Evolutionary conservation across 2,329 filamentous ascomycete species (phyloP).

Genomic region (Pseudocercospora fijiensis): DNA sequence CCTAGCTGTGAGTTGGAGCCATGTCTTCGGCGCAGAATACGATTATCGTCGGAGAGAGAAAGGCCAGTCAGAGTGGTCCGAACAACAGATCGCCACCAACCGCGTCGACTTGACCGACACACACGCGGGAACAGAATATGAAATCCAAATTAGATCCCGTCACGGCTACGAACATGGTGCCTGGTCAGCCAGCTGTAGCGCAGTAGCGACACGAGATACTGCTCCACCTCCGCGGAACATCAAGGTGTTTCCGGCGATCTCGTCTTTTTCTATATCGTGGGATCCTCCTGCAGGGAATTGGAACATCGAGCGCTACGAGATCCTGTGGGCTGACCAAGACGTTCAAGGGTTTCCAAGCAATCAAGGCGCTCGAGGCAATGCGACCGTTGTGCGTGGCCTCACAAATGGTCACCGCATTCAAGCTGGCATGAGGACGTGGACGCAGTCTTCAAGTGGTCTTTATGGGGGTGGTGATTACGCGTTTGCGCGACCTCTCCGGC

Average conservation of each 20-base stretch:
- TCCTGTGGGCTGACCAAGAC: slow-evolving; percentile 12
- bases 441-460: background rate
- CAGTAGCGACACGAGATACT: slow-evolving; percentile 10
- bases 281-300: background rate
- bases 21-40: slow-evolving; percentile 26
- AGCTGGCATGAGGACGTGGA: slow-evolving; percentile 12
- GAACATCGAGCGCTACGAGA: slow-evolving; percentile 10
- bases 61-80: slow-evolving; percentile 8
- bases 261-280: slow-evolving; percentile 14
- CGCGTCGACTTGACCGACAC: slow-evolving; percentile 18
- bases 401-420: slow-evolving; percentile 7
- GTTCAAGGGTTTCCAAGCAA: slow-evolving; percentile 13
- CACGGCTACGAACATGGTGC: slow-evolving; percentile 17
- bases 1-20: slow-evolving; percentile 18
- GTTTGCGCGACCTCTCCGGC: slow-evolving; percentile 1
- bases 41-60: slow-evolving; percentile 14
- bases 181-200: slow-evolving; percentile 16
- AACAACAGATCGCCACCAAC: slow-evolving; percentile 2
- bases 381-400: background rate
- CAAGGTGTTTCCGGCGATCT: background rate
- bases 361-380: background rate
- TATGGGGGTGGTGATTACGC: slow-evolving; percentile 1
- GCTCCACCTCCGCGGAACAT: slow-evolving; percentile 11
- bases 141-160: slow-evolving; percentile 19
- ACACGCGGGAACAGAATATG: slow-evolving; percentile 10